phyloP scores from a whole-genome alignment of 768 basidiomycete species.

The Hygrophorus russula region DNA sequence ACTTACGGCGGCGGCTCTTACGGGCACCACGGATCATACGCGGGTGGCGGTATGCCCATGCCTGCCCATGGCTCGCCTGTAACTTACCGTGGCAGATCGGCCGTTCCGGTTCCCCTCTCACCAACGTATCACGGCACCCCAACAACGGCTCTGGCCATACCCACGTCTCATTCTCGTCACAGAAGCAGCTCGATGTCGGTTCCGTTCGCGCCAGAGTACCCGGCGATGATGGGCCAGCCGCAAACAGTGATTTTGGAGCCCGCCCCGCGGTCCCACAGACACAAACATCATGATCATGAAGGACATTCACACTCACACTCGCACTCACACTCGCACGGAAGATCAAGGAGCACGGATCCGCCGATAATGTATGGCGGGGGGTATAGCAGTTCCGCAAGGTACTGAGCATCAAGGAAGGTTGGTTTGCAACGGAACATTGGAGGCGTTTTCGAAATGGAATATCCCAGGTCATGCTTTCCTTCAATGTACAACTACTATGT shows the following conservation, averaged over 20 bases:
- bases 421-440: no score
- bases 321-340: background rate
- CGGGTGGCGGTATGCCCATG: background rate
- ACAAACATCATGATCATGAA: conserved; percentile 3
- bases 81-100: conserved; percentile 4
- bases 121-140: background rate
- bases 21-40: background rate
- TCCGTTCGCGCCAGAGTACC: conserved; percentile 2
- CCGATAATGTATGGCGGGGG: no score
- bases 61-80: conserved; percentile 1
- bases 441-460: no score
- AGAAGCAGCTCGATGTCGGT: background rate
- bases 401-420: no score
- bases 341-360: no score
- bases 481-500: no score
- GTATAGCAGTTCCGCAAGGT: no score
- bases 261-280: conserved; percentile 5
- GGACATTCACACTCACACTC: background rate
- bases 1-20: conserved; percentile 2
- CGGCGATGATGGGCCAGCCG: conserved; percentile 3
- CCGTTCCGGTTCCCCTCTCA: background rate
- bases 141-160: conserved; percentile 3
- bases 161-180: conserved; percentile 4
- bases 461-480: no score
- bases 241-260: conserved; percentile 1